Base-by-base conservation (phyloP, 2,329 filamentous ascomycete species). In the Monilinia aucupariae region DNA sequence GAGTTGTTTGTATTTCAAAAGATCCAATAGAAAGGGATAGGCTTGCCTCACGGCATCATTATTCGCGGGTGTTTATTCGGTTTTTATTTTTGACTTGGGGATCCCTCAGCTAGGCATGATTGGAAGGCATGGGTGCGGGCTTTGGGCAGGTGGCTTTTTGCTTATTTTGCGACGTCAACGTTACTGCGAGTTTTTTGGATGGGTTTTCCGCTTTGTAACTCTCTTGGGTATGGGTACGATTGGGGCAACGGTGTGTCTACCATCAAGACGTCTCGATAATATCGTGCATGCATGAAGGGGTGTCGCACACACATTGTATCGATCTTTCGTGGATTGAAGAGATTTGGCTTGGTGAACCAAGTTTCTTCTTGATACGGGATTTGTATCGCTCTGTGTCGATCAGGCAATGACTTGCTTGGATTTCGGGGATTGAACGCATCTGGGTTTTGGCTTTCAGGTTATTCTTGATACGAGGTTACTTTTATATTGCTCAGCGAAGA, bases 41-140 rank as follows among this genome's bases (percentile, higher is more conserved):
- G 59, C 25, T 45, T 54, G 59, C 59, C 59, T 61, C 59, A 47
- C 59, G 59, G 59, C 59, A 45, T 25, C 50, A 54, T 61, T 34
- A 4, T 34, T 54, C 54, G 22, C 39, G 32, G 59, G 39, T 54
- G 59, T 61, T 54, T 7, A 12, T 41, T 51, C 25, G 39, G 37
- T 32, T 47, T 61, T 61, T 54, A 10, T 61, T 32, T 20, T 47
- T n/a, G n/a, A 12, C 27, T n/a, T 10, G 15, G 58, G 37, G n/a
- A 47, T 47, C n/a, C 43, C 43, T 2, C n/a, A 5, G n/a, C 22
- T 56, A 27, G 20, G 39, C 8, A 43, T 39, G 20, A 30, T 54
- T 17, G 37, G 25, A 9, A 30, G 37, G 39, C 20, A 56, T 3
- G 15, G 6, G 30, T 12, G 22, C 20, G 32, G 25, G 39, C 6